Conservation (phyloP, 1,284 basidiomycete genomes). For the Melampsora medusae region DNA sequence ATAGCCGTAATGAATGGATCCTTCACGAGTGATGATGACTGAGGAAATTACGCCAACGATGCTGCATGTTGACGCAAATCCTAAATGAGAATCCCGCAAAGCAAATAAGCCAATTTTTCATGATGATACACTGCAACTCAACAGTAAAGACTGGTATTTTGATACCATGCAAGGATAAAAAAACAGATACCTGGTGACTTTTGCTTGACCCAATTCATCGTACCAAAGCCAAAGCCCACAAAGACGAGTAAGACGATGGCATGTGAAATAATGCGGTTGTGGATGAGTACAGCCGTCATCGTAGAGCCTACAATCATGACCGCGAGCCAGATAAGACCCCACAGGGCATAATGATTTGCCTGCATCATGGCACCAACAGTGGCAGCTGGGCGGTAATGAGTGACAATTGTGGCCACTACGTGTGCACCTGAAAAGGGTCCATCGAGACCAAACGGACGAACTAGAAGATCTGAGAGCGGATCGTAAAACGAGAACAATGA, state of each 20-base stretch:
- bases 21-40: slow-evolving; percentile 41
- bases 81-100: background rate
- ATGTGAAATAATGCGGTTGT: slow-evolving; percentile 34
- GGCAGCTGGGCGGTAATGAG: slow-evolving; percentile 41
- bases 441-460: slow-evolving; percentile 50
- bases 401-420: slow-evolving; percentile 46
- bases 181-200: slow-evolving; percentile 30
- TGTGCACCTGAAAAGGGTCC: slow-evolving; percentile 51
- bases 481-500: slow-evolving; percentile 90
- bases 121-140: slow-evolving; percentile 66
- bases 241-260: slow-evolving; percentile 41
- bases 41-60: slow-evolving; percentile 42
- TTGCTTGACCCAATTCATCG: slow-evolving; percentile 41
- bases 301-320: slow-evolving; percentile 41
- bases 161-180: slow-evolving; percentile 67
- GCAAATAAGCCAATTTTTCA: slow-evolving; percentile 10
- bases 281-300: slow-evolving; percentile 30
- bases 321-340: slow-evolving; percentile 38
- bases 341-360: slow-evolving; percentile 42
- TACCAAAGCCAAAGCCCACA: slow-evolving; percentile 39
- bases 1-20: slow-evolving; percentile 43
- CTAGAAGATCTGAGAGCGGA: slow-evolving; percentile 52
- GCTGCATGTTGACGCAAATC: slow-evolving; percentile 38
- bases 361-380: slow-evolving; percentile 42
- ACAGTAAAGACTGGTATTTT: slow-evolving; percentile 83